Evolutionary conservation across 306 rosid genomes (phyloP).

Genomic region (Trichosanthes cucumerina): DNA sequence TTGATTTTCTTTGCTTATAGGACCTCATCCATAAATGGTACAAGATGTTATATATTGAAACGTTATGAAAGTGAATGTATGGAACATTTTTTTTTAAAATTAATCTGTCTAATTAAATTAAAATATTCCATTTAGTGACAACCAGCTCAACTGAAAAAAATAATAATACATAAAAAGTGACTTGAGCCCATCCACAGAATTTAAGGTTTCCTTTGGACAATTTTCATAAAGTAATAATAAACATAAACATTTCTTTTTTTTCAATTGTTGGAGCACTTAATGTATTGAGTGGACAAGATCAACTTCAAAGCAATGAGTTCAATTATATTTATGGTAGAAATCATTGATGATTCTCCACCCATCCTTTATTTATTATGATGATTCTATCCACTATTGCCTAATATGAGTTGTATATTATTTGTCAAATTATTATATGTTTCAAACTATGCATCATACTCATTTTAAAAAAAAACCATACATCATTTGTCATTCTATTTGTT

Average conservation of each 20-base stretch:
- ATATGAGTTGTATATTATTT: neutral
- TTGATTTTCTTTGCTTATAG: no score
- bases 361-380: neutral
- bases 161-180: neutral
- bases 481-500: no score
- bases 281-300: constrained; percentile 2
- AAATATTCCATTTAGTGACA: no score
- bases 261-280: constrained; percentile 4
- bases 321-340: neutral
- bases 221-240: neutral
- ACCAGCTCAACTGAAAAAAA: no score
- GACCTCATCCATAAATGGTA: no score
- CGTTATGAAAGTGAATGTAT: no score
- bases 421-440: neutral
- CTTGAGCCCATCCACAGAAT: neutral
- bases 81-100: no score
- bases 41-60: no score
- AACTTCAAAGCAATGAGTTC: neutral
- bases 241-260: neutral
- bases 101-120: no score
- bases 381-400: neutral
- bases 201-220: neutral
- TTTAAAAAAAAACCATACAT: neutral
- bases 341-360: constrained; percentile 4
- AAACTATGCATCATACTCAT: neutral